Base-by-base conservation (phyloP, 2,329 filamentous ascomycete genomes). In the Akanthomyces muscarius region DNA sequence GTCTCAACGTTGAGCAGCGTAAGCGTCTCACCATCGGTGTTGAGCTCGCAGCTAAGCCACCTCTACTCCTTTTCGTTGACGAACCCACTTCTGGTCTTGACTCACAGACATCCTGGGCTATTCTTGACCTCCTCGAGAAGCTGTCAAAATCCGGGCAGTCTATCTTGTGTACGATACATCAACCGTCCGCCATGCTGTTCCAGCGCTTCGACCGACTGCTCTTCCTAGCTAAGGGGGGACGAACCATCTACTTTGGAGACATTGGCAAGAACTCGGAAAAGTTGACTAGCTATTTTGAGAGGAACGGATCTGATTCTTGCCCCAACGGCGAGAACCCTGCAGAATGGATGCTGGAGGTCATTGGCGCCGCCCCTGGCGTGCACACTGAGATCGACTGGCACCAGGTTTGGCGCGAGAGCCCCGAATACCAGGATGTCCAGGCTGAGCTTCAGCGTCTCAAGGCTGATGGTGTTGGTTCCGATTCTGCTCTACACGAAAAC, bases 51-150 rank as follows among this genome's bases (percentile, higher is more conserved):
- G 94, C 94, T 7, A 97, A 95, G 78, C 94, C 94, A 6, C 88
- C 91, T 47, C 82, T 97, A 60, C 83, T 97, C 65, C 86, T 97
- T 54, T 97, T 97, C 79, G 86, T 97, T 45, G 94, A 98, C 70
- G 94, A 98, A 75, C 94, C 93, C 18, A 97, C 93, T 4, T 97
- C 92, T 33, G 94, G 94, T 80, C 86, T 97, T 23, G 94, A 97
- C 76, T 91, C 87, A 71, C 92, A 97, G 75, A 96, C 93, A 1
- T 94, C 92, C 0, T 97, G 92, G 91, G 90, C 91, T 66, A 97
- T 97, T 72, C 83, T 92, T 51, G 89, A 92, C 73, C 84, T 97
- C 13, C 84, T 98, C 47, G 89, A 96, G 75, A 97, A 96, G 76
- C 82, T 97, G 42, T 92, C 92, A 69, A 90, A 94, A 74, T 89